Evolutionary conservation across 306 rosid genomes (phyloP).

Genomic region (Fagus crenata): DNA sequence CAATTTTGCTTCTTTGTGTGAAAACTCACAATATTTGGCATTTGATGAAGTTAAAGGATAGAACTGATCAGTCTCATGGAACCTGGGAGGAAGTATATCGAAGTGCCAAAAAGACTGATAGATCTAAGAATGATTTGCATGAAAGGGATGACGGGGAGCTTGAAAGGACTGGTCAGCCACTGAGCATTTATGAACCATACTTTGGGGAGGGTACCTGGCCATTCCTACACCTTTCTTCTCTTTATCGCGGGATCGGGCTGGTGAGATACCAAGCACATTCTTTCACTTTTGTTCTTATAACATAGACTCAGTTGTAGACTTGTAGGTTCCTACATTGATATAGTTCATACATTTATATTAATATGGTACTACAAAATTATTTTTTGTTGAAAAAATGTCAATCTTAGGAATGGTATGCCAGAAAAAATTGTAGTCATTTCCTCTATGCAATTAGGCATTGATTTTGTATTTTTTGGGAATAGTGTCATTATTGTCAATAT

Average conservation of each 20-base stretch:
- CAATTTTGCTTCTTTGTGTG: slow-evolving; percentile 3
- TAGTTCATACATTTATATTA: background rate
- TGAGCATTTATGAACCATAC: slow-evolving; percentile 95
- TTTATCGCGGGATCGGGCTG: slow-evolving; percentile 90
- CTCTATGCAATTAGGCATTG: background rate
- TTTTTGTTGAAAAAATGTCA: background rate
- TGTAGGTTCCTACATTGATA: background rate
- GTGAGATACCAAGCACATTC: slow-evolving; percentile 47
- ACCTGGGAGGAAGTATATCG: slow-evolving; percentile 96
- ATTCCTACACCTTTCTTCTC: slow-evolving; percentile 73
- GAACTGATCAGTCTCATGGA: slow-evolving; percentile 79
- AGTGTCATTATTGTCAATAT: background rate
- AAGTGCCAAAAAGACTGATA: slow-evolving; percentile 73
- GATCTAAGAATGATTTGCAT: slow-evolving; percentile 78
- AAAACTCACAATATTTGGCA: slow-evolving; percentile 16
- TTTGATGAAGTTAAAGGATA: slow-evolving; percentile 76
- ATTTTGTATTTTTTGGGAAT: background rate
- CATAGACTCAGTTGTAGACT: background rate
- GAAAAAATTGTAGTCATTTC: background rate
- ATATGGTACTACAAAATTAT: background rate
- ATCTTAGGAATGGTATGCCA: background rate
- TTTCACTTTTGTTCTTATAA: background rate
- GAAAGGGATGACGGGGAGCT: slow-evolving; percentile 97
- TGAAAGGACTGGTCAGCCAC: slow-evolving; percentile 89
- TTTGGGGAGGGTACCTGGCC: slow-evolving; percentile 94